Conservation (phyloP, 116 monocot species). For the Iris pallida region DNA sequence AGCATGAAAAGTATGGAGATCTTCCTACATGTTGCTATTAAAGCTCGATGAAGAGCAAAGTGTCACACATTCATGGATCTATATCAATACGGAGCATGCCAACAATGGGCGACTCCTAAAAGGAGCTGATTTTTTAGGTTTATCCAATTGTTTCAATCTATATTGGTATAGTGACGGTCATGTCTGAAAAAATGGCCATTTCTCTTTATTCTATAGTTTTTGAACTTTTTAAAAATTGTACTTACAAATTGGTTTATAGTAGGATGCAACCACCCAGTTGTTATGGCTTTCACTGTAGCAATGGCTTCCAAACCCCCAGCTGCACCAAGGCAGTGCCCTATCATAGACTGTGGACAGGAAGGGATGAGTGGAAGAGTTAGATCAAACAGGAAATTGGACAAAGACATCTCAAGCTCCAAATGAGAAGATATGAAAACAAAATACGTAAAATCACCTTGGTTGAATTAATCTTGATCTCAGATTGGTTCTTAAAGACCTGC, state of each 20-base stretch:
- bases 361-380: not conserved
- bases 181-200: no score
- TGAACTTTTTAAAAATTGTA: not conserved
- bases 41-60: no score
- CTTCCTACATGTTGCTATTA: no score
- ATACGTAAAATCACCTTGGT: constrained; percentile 51
- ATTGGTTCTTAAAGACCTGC: constrained; percentile 59
- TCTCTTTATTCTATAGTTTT: no score
- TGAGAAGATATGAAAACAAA: not conserved
- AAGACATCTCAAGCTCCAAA: no score
- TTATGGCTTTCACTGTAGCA: constrained; percentile 82
- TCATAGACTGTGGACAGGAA: constrained; percentile 64
- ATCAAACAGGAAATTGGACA: not conserved
- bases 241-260: constrained; percentile 96
- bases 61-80: not conserved
- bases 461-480: constrained; percentile 75
- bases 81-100: not conserved
- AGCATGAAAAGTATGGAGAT: no score
- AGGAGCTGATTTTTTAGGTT: no score
- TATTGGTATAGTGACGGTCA: no score
- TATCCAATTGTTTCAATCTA: no score
- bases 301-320: constrained; percentile 88
- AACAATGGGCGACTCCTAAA: not conserved
- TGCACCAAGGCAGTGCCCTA: constrained; percentile 90
- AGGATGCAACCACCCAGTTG: constrained; percentile 87